Evolutionary conservation across 805 yeast species (phyloP).

Genomic region (Candida ovalis): DNA sequence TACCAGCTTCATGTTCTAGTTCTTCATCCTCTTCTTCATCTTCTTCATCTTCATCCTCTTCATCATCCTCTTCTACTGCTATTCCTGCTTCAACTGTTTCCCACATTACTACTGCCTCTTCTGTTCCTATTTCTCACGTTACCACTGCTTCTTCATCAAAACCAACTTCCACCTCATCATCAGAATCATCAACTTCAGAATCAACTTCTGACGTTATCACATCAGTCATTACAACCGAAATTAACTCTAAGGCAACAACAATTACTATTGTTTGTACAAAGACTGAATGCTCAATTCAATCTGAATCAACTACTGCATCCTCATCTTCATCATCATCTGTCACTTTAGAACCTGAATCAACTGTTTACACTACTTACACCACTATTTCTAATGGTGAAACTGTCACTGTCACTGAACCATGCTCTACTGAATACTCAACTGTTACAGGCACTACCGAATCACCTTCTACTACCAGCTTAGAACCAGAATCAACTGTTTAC

Average conservation of each 20-base stretch:
- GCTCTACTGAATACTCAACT: conserved; percentile 4
- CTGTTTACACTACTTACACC: conserved; percentile 3
- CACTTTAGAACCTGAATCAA: conserved; percentile 1
- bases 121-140: too few relatives aligned
- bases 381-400: conserved; percentile 10
- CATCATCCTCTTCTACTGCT: background rate
- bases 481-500: background rate
- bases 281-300: background rate
- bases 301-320: background rate
- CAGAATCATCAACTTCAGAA: background rate
- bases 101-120: background rate
- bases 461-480: too few relatives aligned
- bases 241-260: background rate
- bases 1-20: conserved; percentile 6
- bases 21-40: conserved; percentile 5
- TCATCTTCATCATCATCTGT: too few relatives aligned
- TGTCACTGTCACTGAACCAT: conserved; percentile 2
- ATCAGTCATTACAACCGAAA: background rate
- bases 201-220: background rate
- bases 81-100: background rate
- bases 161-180: background rate
- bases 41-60: conserved; percentile 1
- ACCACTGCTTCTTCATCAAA: conserved; percentile 2
- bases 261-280: background rate
- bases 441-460: conserved; percentile 1